Evolutionary conservation across 805 yeast species (phyloP).

Genomic region (Cyberlindnera nakhonratchasimensis): DNA sequence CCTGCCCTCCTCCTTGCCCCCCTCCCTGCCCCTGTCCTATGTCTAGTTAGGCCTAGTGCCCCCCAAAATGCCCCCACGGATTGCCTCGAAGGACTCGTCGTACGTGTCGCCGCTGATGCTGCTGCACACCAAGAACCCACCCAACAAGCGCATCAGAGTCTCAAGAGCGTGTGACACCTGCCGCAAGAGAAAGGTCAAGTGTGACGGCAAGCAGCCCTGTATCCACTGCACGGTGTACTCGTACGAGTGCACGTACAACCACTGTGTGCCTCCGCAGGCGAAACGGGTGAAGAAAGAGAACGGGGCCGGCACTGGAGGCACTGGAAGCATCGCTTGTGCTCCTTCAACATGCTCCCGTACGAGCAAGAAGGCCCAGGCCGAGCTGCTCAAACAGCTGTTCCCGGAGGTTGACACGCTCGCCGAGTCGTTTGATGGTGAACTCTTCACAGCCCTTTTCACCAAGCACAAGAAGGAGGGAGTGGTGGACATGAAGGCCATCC

Average conservation of each 20-base stretch:
- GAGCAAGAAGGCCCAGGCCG: slow-evolving; percentile 3
- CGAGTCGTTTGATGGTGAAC: slow-evolving; percentile 17
- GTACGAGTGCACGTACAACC: slow-evolving; percentile 80
- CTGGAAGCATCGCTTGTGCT: background rate
- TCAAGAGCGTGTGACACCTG: slow-evolving; percentile 74
- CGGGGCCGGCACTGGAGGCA: background rate
- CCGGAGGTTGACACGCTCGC: slow-evolving; percentile 19
- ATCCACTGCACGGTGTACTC: slow-evolving; percentile 86
- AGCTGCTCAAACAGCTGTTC: slow-evolving; percentile 14
- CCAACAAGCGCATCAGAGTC: slow-evolving; percentile 55
- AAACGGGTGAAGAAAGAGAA: slow-evolving; percentile 2
- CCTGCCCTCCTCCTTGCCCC: too few species aligned
- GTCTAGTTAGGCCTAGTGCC: too few species aligned
- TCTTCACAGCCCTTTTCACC: slow-evolving; percentile 18
- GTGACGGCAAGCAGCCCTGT: slow-evolving; percentile 83
- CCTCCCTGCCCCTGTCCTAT: too few species aligned
- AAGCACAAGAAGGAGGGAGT: slow-evolving; percentile 20
- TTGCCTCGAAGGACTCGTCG: slow-evolving; percentile 23
- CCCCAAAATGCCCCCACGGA: slow-evolving; percentile 27
- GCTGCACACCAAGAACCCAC: slow-evolving; percentile 19
- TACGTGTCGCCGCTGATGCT: slow-evolving; percentile 26
- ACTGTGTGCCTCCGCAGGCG: slow-evolving; percentile 34
- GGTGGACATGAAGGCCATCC: slow-evolving; percentile 18
- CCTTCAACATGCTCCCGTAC: slow-evolving; percentile 1
- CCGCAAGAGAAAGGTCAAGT: slow-evolving; percentile 71